These are phyloP conservation scores for Plasmodium chabaudi DNA, from an alignment of 169 alveolate species.

Conservation along the genomic window DNA sequence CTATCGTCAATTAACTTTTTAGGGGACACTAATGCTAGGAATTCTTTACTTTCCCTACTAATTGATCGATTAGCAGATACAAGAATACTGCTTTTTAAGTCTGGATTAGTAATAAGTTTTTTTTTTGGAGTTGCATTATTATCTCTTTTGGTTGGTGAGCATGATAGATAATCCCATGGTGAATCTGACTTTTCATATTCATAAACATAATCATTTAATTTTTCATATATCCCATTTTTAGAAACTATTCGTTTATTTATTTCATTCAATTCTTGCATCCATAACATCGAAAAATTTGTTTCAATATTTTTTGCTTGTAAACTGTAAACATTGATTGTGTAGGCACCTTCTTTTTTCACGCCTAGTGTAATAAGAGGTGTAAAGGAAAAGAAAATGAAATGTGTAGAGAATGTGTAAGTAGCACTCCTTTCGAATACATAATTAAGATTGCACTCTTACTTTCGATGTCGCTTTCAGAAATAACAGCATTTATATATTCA, in stretches of 20 bases:
- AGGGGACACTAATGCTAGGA: background rate
- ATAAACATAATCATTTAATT: too few species aligned
- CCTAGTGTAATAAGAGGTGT: background rate
- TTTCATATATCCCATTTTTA: too few species aligned
- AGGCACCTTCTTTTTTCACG: conserved; percentile 3
- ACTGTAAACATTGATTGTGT: conserved; percentile 16
- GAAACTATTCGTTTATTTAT: too few species aligned
- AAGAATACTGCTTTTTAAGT: too few species aligned
- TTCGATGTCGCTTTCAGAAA: conserved; percentile 8
- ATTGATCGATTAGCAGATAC: too few species aligned
- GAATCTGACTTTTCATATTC: too few species aligned
- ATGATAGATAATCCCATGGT: too few species aligned
- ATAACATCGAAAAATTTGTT: conserved; percentile 5
- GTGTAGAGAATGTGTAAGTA: background rate
- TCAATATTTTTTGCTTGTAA: conserved; percentile 27
- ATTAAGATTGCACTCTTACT: background rate
- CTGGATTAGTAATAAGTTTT: too few species aligned
- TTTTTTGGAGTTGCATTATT: too few species aligned
- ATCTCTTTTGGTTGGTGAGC: too few species aligned
- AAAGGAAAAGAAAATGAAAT: background rate
- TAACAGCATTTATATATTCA: conserved; percentile 26
- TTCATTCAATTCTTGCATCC: conserved; percentile 19
- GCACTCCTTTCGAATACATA: background rate
- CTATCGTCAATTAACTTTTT: conserved; percentile 1
- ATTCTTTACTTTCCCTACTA: too few species aligned